These are phyloP conservation scores for Coleophoma eucalyptorum DNA, from an alignment of 2,329 filamentous ascomycete genomes.

Conservation along the genomic window DNA sequence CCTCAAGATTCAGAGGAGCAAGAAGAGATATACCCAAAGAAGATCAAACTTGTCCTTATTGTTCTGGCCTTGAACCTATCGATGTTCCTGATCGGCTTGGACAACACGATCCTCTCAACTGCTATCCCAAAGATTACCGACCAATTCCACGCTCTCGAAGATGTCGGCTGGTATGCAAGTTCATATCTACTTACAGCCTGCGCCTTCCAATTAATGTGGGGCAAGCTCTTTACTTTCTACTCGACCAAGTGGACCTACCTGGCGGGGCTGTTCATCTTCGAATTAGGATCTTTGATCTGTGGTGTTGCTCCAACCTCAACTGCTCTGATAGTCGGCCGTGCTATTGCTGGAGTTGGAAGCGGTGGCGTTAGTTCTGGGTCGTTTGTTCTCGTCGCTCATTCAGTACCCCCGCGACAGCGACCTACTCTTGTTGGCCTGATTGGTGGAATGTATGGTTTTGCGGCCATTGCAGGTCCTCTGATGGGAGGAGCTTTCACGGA, in stretches of 20 bases:
- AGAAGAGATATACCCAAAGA: neutral
- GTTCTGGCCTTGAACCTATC: neutral
- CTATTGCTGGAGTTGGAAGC: conserved; percentile 17
- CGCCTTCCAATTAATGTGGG: conserved; percentile 30
- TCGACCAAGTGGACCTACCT: conserved; percentile 32
- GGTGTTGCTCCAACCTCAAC: conserved; percentile 30
- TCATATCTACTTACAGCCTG: conserved; percentile 31
- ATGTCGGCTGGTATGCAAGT: conserved; percentile 42
- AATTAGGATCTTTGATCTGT: conserved; percentile 33
- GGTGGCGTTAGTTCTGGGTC: conserved; percentile 21
- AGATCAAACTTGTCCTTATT: neutral
- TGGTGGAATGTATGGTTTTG: conserved; percentile 2
- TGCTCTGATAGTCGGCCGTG: conserved; percentile 39
- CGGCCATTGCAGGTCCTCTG: neutral
- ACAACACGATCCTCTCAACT: conserved; percentile 30
- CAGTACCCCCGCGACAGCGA: conserved; percentile 3
- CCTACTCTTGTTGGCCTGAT: conserved; percentile 3
- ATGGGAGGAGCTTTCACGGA: conserved; percentile 21
- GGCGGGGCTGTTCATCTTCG: conserved; percentile 29
- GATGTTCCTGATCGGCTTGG: conserved; percentile 32
- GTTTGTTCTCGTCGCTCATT: conserved; percentile 25
- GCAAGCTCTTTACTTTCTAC: conserved; percentile 31
- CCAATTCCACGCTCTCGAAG: conserved; percentile 33
- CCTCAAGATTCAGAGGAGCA: neutral
- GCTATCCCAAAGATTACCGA: conserved; percentile 33